Base-by-base conservation (phyloP, 257 asterid species). In the Plantago elongata region DNA sequence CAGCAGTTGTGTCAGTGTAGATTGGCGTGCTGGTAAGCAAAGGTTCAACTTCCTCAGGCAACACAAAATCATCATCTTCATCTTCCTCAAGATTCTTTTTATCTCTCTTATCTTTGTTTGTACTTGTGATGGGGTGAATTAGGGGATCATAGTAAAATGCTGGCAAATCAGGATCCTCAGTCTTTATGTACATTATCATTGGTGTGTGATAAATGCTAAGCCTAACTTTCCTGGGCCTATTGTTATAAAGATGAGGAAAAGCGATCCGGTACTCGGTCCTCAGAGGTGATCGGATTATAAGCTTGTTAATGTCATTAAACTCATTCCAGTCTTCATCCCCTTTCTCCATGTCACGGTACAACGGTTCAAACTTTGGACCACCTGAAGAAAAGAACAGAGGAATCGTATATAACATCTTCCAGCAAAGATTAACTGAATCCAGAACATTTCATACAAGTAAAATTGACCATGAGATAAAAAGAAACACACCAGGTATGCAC, bases 251-350 rank as follows among this genome's bases (percentile, higher is more conserved):
- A 74, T 93, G 99, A 62, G 99, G 96, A 60, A 93, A 93, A 16
- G 96, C 99, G 65, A 93, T 79, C 84, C 94, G 82, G 77, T 93
- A 93, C 65, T 93, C 99, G n/a, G 99, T 93, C 80, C 99, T 82
- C 42, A 93, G 84, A 55, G 99, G 99, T 57, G 99, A 93, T 62
- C 99, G 85, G 70, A 89, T 93, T 77, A 93, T 93, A 42, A 93
- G 92, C 69, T 93, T 93, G 79, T 89, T 93, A 34, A 89, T 93
- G 78, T 93, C 99, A 72, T 93, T 93, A 69, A 93, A 93, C 66
- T 93, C 99, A 65, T 93, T 93, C 99, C 99, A 93, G 77, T 93
- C 99, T 68, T 93, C 99, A 22, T 89, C 99, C 38, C 99, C 99
- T 69, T 93, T 93, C 79, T 93, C 99, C 97, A 93, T 93, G 84